Base-by-base conservation (phyloP, 768 basidiomycete genomes). In the Obba rivulosa region DNA sequence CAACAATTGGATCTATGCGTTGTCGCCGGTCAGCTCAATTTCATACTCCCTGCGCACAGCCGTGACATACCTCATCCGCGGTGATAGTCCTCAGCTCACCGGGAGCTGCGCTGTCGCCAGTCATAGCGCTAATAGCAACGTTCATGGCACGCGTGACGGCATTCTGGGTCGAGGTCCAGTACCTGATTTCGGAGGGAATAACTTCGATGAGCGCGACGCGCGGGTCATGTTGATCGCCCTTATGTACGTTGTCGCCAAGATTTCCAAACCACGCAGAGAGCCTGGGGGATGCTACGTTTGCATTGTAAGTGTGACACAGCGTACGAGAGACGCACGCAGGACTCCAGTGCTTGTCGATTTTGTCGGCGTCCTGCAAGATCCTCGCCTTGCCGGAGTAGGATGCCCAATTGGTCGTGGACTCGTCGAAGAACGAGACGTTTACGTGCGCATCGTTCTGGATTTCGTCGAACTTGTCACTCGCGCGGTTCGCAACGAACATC, bases 181-280 rank as follows among this genome's bases (percentile, higher is more conserved):
- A 94, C 46, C 83, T 77, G 54, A 96, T 85, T 69, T 88, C 85
- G 31, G 81, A 74, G 0, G 91, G 89, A 45, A 84, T 65, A 46
- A 96, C 78, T 62, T 90, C 80, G 54, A 95, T 88, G 31, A 88
- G 64, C 7, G 82, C 75, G 3, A 96, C 76, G 21, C 92, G 79
- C 1, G 92, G 89, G 54, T 95, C 93, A 41, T 74, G 69, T 24
- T 75, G 75, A 57, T 85, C 79, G n/a, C 92, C 92, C 57, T 80
- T 84, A 64, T 93, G 92, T 5, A 85, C 68, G 16, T 87, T 88
- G 54, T 95, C 92, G 25, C 83, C 83, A 46, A 93, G 71, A 61
- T 95, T 85, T 34, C 88, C 90, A 57, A 94, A 94, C 76, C 90
- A 96, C 0, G 83, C 85, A 8, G 76, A 63, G 25, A 79, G 71